Base-by-base conservation (phyloP, 495 filamentous ascomycete genomes). In the Aspergillus cavernicola region DNA sequence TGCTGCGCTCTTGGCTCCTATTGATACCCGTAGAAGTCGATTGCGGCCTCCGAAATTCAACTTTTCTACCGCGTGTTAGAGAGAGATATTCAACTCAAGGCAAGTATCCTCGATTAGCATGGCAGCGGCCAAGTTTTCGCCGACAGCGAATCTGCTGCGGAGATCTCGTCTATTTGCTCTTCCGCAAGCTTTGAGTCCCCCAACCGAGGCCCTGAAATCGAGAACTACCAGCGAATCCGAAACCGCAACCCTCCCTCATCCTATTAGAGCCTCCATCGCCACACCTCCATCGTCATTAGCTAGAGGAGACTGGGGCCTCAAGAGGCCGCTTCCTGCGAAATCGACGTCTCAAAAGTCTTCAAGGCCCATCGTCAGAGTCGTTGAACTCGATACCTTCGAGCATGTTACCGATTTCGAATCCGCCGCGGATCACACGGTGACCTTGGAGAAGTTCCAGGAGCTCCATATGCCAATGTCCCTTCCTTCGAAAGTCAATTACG, bases 221-320 rank as follows among this genome's bases (percentile, higher is more conserved):
- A 76, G 68, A 46, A 60, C 60, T 22, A 74, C 67, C 42, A 70
- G 60, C 56, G 64, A 71, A 46, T 86, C 86, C 29, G 70, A 83
- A 38, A 86, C 85, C 20, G 83, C 87, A 24, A 95, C 92, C 23
- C 71, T 81, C 16, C 80, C 81, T 52, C 85, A 86, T 71, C 93
- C 93, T n/a, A 90, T 82, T 52, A 81, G 88, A 63, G 88, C 90
- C 56, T 80, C 89, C 56, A 88, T 99, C 63, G 85, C 88, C 15
- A 95, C 92, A 1, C 85, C 90, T 2, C 62, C 69, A 6, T 78
- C 86, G 19, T 91, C 92, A n/a, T 79, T 89, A 29, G 64, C 70
- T 18, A 78, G 80, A 57, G 93, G 93, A 18, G 93, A 97, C 63
- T 99, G 93, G 95, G 93, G 93, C 20, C 73, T 97, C 57, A 99